Percentiles rank a stretch among this genome's conserved stretches.
phyloP scores from a whole-genome alignment of 805 yeast genomes.

The Yarrowia keelungensis region DNA sequence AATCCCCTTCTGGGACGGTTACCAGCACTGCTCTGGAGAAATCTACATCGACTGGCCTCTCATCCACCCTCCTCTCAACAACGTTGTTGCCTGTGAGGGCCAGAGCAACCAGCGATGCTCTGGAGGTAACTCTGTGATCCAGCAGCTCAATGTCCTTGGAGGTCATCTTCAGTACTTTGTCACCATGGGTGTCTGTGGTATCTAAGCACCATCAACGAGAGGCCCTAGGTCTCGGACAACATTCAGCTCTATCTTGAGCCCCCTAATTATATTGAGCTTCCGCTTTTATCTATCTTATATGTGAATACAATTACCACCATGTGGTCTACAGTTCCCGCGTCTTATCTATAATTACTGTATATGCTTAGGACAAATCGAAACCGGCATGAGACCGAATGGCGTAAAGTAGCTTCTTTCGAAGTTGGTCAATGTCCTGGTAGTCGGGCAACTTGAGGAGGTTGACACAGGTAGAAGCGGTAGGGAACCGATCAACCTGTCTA shows the following conservation, averaged over 20 bases:
- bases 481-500: conserved; percentile 62
- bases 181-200: conserved; percentile 22
- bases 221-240: no score
- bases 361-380: conserved; percentile 68
- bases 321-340: no score
- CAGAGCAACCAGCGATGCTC: conserved; percentile 23
- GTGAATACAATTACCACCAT: no score
- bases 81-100: conserved; percentile 23
- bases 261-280: no score
- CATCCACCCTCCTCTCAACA: conserved; percentile 23
- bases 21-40: conserved; percentile 31
- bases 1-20: conserved; percentile 33
- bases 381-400: conserved; percentile 86
- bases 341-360: not conserved
- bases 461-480: conserved; percentile 93
- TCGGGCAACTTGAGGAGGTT: conserved; percentile 87
- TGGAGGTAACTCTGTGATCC: conserved; percentile 3
- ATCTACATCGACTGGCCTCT: conserved; percentile 17
- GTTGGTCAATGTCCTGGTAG: conserved; percentile 64
- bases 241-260: no score
- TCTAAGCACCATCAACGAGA: not conserved
- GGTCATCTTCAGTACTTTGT: conserved; percentile 26
- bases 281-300: no score
- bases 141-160: not conserved
- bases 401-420: conserved; percentile 71